Evolutionary conservation across 768 basidiomycete species (phyloP).

Genomic region (Artomyces pyxidatus): DNA sequence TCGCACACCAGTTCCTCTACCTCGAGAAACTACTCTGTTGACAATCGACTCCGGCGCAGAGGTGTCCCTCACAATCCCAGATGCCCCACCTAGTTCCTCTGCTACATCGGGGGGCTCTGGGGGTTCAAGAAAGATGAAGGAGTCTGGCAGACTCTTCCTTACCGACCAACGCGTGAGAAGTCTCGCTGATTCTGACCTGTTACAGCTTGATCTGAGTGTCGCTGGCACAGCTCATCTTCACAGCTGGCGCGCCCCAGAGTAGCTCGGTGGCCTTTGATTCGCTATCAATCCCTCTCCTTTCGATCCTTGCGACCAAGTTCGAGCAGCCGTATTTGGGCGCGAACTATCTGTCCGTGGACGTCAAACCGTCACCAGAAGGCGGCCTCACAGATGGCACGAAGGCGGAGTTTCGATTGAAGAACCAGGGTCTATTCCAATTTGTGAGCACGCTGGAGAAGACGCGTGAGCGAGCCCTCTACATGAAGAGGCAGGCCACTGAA

Average conservation of each 20-base stretch:
- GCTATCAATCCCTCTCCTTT: slow-evolving; percentile 48
- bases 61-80: slow-evolving; percentile 48
- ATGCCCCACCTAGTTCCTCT: slow-evolving; percentile 35
- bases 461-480: slow-evolving; percentile 65
- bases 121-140: slow-evolving; percentile 49
- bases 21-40: slow-evolving; percentile 51
- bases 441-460: slow-evolving; percentile 68
- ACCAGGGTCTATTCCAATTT: slow-evolving; percentile 67
- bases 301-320: slow-evolving; percentile 62
- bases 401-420: slow-evolving; percentile 60
- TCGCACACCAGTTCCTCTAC: slow-evolving; percentile 54
- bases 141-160: slow-evolving; percentile 48
- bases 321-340: slow-evolving; percentile 67
- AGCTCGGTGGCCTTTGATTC: slow-evolving; percentile 31
- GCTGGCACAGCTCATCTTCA: slow-evolving; percentile 53
- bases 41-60: slow-evolving; percentile 52
- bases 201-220: background rate
- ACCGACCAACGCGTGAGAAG: slow-evolving; percentile 65
- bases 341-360: slow-evolving; percentile 59
- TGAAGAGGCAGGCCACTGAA: slow-evolving; percentile 53
- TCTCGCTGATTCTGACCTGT: background rate
- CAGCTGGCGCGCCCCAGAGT: slow-evolving; percentile 8
- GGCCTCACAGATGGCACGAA: slow-evolving; percentile 56
- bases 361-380: slow-evolving; percentile 62
- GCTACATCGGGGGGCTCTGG: slow-evolving; percentile 43